These are phyloP conservation scores for Trametes cubensis DNA, from an alignment of 768 basidiomycete species.

Conservation along the genomic window DNA sequence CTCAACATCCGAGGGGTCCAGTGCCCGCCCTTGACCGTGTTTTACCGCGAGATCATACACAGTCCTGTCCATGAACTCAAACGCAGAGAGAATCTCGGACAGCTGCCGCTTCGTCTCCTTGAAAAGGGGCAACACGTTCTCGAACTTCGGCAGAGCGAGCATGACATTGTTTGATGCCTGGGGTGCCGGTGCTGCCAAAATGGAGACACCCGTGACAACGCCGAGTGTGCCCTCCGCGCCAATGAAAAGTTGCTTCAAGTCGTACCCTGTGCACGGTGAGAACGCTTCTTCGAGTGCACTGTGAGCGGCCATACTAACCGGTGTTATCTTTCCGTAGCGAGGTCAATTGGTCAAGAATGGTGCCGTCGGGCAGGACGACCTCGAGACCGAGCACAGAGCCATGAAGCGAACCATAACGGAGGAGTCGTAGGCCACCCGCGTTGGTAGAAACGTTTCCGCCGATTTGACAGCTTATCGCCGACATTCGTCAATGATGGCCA, in stretches of 20 bases:
- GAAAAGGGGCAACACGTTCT: slow-evolving; percentile 85
- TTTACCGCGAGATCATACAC: slow-evolving; percentile 83
- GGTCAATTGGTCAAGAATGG: slow-evolving; percentile 86
- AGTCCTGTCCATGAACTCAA: slow-evolving; percentile 92
- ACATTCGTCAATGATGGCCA: too few species aligned
- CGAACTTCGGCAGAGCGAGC: slow-evolving; percentile 84
- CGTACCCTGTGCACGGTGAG: slow-evolving; percentile 68
- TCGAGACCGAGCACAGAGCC: slow-evolving; percentile 95
- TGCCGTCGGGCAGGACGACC: slow-evolving; percentile 93
- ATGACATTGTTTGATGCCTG: slow-evolving; percentile 90
- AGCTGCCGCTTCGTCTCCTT: slow-evolving; percentile 77
- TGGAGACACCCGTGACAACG: slow-evolving; percentile 92
- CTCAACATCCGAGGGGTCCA: slow-evolving; percentile 72
- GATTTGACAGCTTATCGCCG: slow-evolving; percentile 79
- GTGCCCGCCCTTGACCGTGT: slow-evolving; percentile 78
- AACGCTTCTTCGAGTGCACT: not conserved
- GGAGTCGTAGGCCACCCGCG: slow-evolving; percentile 91
- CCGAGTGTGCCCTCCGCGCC: slow-evolving; percentile 97
- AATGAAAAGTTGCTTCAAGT: slow-evolving; percentile 97
- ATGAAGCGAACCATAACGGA: slow-evolving; percentile 94
- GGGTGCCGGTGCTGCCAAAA: slow-evolving; percentile 83
- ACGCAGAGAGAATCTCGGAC: slow-evolving; percentile 95
- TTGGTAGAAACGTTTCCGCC: slow-evolving; percentile 98
- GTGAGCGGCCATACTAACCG: slow-evolving; percentile 48
- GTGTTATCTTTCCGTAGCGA: slow-evolving; percentile 97